A percentile compares a stretch with the other conserved stretches of the same genome.
These are phyloP conservation scores for Hemileia vastatrix DNA, from an alignment of 1,284 basidiomycete species.

Conservation along the genomic window DNA sequence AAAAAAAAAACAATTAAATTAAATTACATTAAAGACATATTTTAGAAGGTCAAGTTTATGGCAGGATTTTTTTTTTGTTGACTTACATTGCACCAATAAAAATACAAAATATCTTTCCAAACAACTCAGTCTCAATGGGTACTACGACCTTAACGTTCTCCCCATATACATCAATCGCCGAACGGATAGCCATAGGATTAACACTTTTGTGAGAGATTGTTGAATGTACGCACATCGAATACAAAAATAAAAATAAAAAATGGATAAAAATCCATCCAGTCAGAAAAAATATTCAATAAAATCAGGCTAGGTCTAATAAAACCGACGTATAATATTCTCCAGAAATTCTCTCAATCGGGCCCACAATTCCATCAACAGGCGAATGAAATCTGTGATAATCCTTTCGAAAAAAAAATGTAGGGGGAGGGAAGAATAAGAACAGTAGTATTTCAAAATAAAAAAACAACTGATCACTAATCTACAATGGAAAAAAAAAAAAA, in stretches of 20 bases:
- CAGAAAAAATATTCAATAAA: neutral
- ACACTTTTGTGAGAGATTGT: neutral
- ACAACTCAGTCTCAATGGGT: constrained; percentile 51
- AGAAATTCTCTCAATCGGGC: constrained; percentile 32
- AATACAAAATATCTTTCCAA: constrained; percentile 15
- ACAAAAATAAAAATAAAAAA: neutral
- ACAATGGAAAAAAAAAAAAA: neutral
- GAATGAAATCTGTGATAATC: constrained; percentile 96
- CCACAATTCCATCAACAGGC: constrained; percentile 63
- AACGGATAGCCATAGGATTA: constrained; percentile 43
- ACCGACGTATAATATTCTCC: constrained; percentile 41
- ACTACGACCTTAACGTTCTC: constrained; percentile 74
- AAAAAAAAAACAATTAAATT: neutral
- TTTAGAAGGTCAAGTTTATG: no score
- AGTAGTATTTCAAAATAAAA: neutral
- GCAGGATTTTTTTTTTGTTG: no score
- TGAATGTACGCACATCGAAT: no score
- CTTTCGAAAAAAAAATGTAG: no score
- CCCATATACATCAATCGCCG: constrained; percentile 23
- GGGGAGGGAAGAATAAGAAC: neutral
- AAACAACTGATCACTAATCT: neutral
- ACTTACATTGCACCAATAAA: constrained; percentile 23
- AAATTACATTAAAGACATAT: neutral
- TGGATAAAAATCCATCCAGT: neutral
- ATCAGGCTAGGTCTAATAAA: constrained; percentile 25